Base-by-base conservation (phyloP, 2,329 filamentous ascomycete species). In the Lojkania enalia region DNA sequence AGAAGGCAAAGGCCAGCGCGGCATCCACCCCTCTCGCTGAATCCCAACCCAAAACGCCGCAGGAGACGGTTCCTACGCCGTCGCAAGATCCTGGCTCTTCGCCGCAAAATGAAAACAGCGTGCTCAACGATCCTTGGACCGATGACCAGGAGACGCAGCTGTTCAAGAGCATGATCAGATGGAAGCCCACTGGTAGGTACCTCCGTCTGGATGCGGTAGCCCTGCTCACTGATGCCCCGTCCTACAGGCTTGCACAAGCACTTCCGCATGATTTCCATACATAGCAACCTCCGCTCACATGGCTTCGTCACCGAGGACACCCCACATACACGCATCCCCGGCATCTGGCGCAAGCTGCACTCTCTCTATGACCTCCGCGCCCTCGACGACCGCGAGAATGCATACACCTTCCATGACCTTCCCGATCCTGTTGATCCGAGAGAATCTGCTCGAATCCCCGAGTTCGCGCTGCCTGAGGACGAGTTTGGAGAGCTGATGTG, bases 131-230 rank as follows among this genome's bases (percentile, higher is more conserved):
- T 54, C 82, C 85, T 19, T 99, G 94, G 94, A 96, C 90, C 3
- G 91, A 96, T 61, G 92, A 96, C 63, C 94, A 99, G 70, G 87
- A 95, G 55, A 90, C 89, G 1, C 91, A 90, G 30, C 78, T 99
- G 1, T 90, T 96, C 74, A 96, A 96, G 67, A 90, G 85, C 40
- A 86, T 97, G 55, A 91, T 97, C 54, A 82, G 85, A 64, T 96
- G 88, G 87, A 99, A 99, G 67, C 94, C 94, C n/a, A 92, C 92
- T 30, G 92, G 90, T 65, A 33, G 7, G 43, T 2, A 6, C 9
- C 16, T 33, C 31, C 9, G 19, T 20, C 20, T 25, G 5, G 4
- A 33, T 23, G 11, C 19, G 4, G 11, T 33, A n/a, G n/a, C n/a
- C 27, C 4, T 14, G 14, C 6, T n/a, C 15, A 29, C 27, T 25